Evolutionary conservation across 164 flowering plant genomes (phyloP).

Genomic region (Cinnamomum micranthum): DNA sequence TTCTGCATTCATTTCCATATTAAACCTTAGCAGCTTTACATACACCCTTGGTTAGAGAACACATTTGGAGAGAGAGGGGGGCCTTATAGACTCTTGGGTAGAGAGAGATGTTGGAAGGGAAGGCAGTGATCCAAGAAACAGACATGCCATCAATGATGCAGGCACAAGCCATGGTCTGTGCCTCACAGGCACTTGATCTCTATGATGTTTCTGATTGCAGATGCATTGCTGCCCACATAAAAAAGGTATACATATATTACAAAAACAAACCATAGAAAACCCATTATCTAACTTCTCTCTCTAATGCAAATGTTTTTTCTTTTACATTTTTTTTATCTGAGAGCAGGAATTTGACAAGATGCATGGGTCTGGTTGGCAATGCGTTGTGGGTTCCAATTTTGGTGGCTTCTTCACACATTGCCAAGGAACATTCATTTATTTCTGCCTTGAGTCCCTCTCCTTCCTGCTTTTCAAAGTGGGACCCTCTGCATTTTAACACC

Average conservation of each 20-base stretch:
- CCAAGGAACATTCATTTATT: constrained; percentile 79
- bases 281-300: background rate
- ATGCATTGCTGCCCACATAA: constrained; percentile 81
- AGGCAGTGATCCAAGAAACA: constrained; percentile 72
- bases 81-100: background rate
- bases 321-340: background rate
- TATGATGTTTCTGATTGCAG: constrained; percentile 79
- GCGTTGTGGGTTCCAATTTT: constrained; percentile 85
- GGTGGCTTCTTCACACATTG: constrained; percentile 86
- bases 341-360: constrained; percentile 66
- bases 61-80: background rate
- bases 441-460: constrained; percentile 62
- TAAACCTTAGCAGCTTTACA: background rate
- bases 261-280: background rate
- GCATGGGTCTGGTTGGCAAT: constrained; percentile 85
- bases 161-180: constrained; percentile 74
- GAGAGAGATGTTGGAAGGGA: constrained; percentile 84
- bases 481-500: constrained; percentile 18
- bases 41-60: too few species aligned
- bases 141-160: constrained; percentile 97
- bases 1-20: background rate
- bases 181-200: constrained; percentile 82
- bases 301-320: background rate
- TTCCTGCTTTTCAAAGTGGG: constrained; percentile 86
- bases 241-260: constrained; percentile 44